These are phyloP conservation scores for Ophiosphaerella korrae DNA, from an alignment of 2,329 filamentous ascomycete species.

Conservation along the genomic window DNA sequence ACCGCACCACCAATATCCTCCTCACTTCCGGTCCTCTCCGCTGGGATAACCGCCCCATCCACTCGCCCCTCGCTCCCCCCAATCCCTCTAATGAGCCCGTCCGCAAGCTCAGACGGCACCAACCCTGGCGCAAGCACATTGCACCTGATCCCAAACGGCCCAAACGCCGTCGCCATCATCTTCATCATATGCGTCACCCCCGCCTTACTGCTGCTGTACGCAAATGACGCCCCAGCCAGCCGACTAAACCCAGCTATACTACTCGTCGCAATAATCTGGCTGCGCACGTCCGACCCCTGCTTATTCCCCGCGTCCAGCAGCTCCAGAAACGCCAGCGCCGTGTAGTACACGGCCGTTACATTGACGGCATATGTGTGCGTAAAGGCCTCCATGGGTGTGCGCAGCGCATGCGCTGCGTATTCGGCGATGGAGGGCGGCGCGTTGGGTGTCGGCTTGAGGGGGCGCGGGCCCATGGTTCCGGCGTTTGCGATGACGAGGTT, in stretches of 20 bases:
- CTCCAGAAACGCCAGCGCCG: conserved; percentile 48
- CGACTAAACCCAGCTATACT: conserved; percentile 25
- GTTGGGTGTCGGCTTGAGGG: conserved; percentile 17
- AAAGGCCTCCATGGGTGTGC: conserved; percentile 30
- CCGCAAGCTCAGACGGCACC: conserved; percentile 26
- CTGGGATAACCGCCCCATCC: conserved; percentile 46
- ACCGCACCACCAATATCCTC: conserved; percentile 69
- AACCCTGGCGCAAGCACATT: conserved; percentile 58
- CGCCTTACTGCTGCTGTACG: conserved; percentile 50
- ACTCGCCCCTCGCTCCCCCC: not conserved
- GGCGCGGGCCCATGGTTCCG: conserved; percentile 26
- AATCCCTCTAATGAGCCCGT: conserved; percentile 11
- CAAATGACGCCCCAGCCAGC: conserved; percentile 17
- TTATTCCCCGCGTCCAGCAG: conserved; percentile 51
- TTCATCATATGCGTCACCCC: conserved; percentile 57
- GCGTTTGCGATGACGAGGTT: conserved; percentile 34
- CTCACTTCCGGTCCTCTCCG: conserved; percentile 64
- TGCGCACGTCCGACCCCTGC: conserved; percentile 10
- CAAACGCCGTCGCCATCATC: conserved; percentile 52
- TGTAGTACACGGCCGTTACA: conserved; percentile 49
- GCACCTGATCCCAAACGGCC: conserved; percentile 51
- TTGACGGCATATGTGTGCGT: conserved; percentile 49
- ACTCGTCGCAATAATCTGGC: conserved; percentile 28
- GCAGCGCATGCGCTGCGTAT: conserved; percentile 23
- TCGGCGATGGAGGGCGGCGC: conserved; percentile 17